These are phyloP conservation scores for Nidula niveotomentosa DNA, from an alignment of 1,284 basidiomycete species.

Conservation along the genomic window DNA sequence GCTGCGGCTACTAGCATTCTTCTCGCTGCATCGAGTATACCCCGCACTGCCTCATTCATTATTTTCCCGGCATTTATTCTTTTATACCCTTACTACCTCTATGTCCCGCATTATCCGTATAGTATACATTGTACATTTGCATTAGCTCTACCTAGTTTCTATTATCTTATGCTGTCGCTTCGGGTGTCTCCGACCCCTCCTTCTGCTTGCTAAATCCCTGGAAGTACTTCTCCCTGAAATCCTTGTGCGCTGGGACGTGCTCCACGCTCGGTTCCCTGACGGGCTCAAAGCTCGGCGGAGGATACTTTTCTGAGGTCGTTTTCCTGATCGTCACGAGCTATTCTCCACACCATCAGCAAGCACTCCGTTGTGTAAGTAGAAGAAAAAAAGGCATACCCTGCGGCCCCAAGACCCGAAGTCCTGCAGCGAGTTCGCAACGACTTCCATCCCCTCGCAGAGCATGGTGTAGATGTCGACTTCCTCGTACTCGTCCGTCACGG, in stretches of 20 bases:
- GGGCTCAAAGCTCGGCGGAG: constrained; percentile 51
- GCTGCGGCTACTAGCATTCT: no score
- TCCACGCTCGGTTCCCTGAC: constrained; percentile 14
- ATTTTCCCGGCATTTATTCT: no score
- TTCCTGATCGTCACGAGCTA: constrained; percentile 92
- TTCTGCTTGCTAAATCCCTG: constrained; percentile 61
- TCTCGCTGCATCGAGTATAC: no score
- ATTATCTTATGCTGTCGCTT: background rate
- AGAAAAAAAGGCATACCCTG: constrained; percentile 56
- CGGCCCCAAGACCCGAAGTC: constrained; percentile 97
- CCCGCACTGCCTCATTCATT: no score
- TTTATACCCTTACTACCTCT: no score
- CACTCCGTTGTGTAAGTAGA: background rate
- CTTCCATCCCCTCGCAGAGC: constrained; percentile 84
- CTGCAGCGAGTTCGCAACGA: constrained; percentile 89
- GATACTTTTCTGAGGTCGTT: constrained; percentile 44
- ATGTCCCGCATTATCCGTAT: no score
- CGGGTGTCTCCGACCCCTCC: background rate
- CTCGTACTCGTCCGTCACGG: constrained; percentile 87
- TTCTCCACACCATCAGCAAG: background rate
- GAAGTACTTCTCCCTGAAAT: constrained; percentile 82
- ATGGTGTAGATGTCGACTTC: constrained; percentile 78
- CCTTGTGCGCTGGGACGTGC: constrained; percentile 72
- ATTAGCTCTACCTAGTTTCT: background rate
- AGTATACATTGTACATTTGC: background rate